Conservation (phyloP, 176 grass and related monocot species). For the Oryza glaberrima region DNA sequence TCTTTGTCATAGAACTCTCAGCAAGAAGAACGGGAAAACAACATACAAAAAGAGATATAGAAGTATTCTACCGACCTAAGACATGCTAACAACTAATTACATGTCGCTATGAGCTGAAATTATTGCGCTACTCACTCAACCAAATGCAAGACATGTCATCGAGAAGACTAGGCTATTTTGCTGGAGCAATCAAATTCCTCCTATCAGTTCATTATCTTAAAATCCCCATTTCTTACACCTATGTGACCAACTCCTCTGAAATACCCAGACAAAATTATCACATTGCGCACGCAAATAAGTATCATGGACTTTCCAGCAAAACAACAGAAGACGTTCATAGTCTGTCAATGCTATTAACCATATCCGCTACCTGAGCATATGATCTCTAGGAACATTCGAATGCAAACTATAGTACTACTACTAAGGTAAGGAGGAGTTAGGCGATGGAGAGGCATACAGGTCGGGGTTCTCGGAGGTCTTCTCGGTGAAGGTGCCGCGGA, state of each 20-base stretch:
- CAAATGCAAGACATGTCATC: background rate
- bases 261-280: background rate
- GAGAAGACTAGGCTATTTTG: background rate
- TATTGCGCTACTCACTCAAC: background rate
- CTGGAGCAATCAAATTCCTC: background rate
- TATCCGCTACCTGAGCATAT: background rate
- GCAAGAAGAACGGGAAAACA: background rate
- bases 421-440: background rate
- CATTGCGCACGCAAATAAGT: background rate
- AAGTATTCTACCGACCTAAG: background rate
- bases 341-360: background rate
- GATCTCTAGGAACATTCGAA: background rate
- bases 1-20: background rate
- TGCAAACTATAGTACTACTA: background rate
- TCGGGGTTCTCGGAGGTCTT: conserved; percentile 91
- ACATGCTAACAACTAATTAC: conserved; percentile 5
- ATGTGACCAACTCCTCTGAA: background rate
- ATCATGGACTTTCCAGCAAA: conserved; percentile 5
- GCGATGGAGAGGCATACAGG: conserved; percentile 58
- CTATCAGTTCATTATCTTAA: background rate
- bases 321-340: background rate
- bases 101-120: background rate
- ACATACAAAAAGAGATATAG: background rate
- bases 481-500: conserved; percentile 89
- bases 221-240: background rate